Base-by-base conservation (phyloP, 306 rosid genomes). In the Vicia sativa region DNA sequence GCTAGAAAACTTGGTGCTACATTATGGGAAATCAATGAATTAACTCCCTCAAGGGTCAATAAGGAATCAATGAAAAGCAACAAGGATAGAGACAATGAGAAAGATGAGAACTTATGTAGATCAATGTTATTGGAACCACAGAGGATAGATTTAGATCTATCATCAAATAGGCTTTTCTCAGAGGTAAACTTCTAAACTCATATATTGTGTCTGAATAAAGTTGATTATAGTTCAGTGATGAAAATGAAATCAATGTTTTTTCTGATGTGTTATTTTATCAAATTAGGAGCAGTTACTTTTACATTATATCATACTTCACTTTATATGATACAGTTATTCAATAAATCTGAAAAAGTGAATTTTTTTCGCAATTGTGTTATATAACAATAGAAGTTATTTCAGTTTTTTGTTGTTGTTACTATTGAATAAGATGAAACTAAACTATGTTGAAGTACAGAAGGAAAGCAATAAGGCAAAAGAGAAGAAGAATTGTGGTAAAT, bases 1-100 rank as follows among this genome's bases (percentile, higher is more conserved):
- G 96, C 95, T 0, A 73, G 96, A 38, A 89, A 89, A 77, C 85
- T 89, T 1, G 95, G 89, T 29, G 95, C 96, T 43, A 83, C 95
- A 12, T 62, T 89, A 6, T 91, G 97, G 97, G 97, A 83, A 69
- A 81, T 85, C 71, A 82, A 85, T 75, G 86, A 83, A 65, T 71
- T 69, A 15, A 68, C 84, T 68, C 70, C 82, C 3, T 78, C 76
- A 54, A 79, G 62, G 62, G 52, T 69, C 34, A 66, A 73, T 62
- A 85, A 71, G 78, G 87, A 65, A 80, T 3, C 65, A 56, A 46
- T 31, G 55, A 76, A 72, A 58, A 56, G 71, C 34, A 67, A 13
- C 4, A 80, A 72, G 46, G 78, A 64, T 58, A 70, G 70, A 67
- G 88, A 83, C 42, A 72, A 50, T 42, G 88, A 83, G 43, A 75